Evolutionary conservation across 176 grass and related monocot species (phyloP), one percentile per base, ranked within the genome.

Genomic region (Lolium rigidum): DNA sequence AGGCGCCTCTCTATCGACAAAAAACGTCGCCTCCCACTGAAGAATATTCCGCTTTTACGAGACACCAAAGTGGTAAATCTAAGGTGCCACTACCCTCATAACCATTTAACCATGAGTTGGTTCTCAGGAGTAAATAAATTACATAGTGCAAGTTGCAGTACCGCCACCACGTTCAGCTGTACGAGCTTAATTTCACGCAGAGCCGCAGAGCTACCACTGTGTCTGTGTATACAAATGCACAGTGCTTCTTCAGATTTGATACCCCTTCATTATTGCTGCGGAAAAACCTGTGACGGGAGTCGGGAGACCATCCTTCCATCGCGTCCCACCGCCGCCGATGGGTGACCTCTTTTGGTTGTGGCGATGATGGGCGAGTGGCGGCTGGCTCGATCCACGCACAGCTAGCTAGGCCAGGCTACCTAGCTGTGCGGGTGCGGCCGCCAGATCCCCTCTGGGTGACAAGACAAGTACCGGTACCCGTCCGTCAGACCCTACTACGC

Each of bases 211-310:
- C 31, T 16, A 16, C 10, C n/a, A 17, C 22, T 11, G 16, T 25
- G 25, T n/a, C 41, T 43, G 4, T 41, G 0, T 47, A 47, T 43
- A 6, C 39, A 61, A 6, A 35, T 5, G 54, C 2, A 65, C 57
- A 76, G 56, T 61, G 7, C 41, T 10, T 0, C 2, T 6, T 6
- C 46, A 51, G 26, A 38, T 37, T 47, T 76, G 83, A 74, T 39
- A 9, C 43, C 70, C 68, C 18, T 60, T 50, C 67, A 84, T 76
- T 84, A 54, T 76, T 76, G 64, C 15, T 16, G 65, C 31, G 71
- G 46, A 47, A 20, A 20, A 68, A 5, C 48, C 47, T 38, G 8
- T 47, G 61, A 78, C 25, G 61, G 49, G 75, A 79, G 16, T 79
- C 16, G 84, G 76, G 76, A 86, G 65, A 59, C 76, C 22, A 17